A percentile compares a stretch with the other conserved stretches of the same genome.
phyloP scores from a whole-genome alignment of 2,329 filamentous ascomycete species.

The Chalaropsis ovoidea region DNA sequence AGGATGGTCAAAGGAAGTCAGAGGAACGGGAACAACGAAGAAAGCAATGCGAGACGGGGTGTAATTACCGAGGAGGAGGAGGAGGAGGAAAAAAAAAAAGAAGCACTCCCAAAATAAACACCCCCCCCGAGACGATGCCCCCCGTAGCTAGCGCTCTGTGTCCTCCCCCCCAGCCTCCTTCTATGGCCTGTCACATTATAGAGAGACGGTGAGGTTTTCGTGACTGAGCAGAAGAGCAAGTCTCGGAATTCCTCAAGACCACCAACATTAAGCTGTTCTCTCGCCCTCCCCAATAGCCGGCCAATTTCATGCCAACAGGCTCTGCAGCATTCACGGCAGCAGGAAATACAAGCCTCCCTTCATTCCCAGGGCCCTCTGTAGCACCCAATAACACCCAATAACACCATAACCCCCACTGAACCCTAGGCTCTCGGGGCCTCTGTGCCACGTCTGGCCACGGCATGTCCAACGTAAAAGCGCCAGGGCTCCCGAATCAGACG shows the following conservation, averaged over 20 bases:
- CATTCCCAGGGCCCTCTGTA: not conserved
- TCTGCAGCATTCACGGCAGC: not conserved
- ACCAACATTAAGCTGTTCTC: too few species aligned
- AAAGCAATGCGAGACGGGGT: slow-evolving; percentile 13
- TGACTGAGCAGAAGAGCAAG: not conserved
- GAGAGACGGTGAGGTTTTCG: not conserved
- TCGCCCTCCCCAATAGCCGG: not conserved
- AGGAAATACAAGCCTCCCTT: not conserved
- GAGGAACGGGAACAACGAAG: slow-evolving; percentile 14
- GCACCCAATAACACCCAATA: not conserved
- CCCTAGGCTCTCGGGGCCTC: not conserved
- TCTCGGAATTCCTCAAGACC: too few species aligned
- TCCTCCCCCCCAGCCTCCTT: not conserved
- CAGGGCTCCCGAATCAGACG: slow-evolving; percentile 2
- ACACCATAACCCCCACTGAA: not conserved
- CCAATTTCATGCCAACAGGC: not conserved
- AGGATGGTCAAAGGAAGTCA: not conserved
- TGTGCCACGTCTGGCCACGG: too few species aligned
- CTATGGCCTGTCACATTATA: not conserved
- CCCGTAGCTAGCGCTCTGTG: not conserved
- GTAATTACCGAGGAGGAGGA: slow-evolving; percentile 11
- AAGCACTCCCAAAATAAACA: not conserved
- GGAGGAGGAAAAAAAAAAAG: not conserved
- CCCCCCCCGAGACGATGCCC: not conserved
- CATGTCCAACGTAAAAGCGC: slow-evolving; percentile 5